A percentile compares a stretch with the other conserved stretches of the same genome.
phyloP scores from a whole-genome alignment of 2,329 filamentous ascomycete species.

The Chaetomiaceae sp. region DNA sequence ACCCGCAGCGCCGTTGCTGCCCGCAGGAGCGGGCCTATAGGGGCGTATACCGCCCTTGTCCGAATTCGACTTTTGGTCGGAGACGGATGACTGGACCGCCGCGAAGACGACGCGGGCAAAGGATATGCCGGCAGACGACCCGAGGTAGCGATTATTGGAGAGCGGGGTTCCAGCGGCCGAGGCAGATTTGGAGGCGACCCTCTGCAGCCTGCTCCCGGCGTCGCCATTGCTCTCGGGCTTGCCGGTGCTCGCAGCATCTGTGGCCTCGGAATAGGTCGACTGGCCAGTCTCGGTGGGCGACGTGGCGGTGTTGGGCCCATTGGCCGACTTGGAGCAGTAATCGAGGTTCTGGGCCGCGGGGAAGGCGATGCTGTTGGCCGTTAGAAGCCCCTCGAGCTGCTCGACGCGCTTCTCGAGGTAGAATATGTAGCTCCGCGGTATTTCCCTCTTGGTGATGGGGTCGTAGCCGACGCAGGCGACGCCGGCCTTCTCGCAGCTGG shows the following conservation, averaged over 20 bases:
- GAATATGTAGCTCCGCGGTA: constrained; percentile 90
- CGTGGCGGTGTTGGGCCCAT: constrained; percentile 32
- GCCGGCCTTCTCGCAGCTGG: constrained; percentile 86
- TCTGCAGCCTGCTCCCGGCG: constrained; percentile 56
- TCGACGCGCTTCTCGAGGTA: constrained; percentile 85
- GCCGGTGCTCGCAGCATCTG: constrained; percentile 18
- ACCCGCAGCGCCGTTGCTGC: constrained; percentile 42
- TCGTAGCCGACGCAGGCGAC: constrained; percentile 94
- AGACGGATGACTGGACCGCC: constrained; percentile 71
- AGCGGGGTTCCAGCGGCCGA: constrained; percentile 39
- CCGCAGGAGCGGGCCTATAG: constrained; percentile 48
- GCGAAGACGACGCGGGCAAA: constrained; percentile 93
- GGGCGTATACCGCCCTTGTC: constrained; percentile 60
- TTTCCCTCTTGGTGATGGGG: constrained; percentile 92
- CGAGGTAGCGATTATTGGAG: constrained; percentile 74
- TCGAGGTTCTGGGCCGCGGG: constrained; percentile 68
- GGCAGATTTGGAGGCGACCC: constrained; percentile 55
- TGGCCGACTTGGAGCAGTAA: constrained; percentile 47
- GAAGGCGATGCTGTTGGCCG: constrained; percentile 64
- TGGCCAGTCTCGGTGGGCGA: constrained; percentile 34
- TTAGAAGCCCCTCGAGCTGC: constrained; percentile 74
- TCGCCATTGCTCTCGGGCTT: constrained; percentile 46
- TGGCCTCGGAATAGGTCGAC: constrained; percentile 30
- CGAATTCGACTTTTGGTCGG: constrained; percentile 60
- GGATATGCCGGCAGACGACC: constrained; percentile 83